These are phyloP conservation scores for Alternaria sp. DNA, from an alignment of 2,329 filamentous ascomycete genomes.

Conservation along the genomic window DNA sequence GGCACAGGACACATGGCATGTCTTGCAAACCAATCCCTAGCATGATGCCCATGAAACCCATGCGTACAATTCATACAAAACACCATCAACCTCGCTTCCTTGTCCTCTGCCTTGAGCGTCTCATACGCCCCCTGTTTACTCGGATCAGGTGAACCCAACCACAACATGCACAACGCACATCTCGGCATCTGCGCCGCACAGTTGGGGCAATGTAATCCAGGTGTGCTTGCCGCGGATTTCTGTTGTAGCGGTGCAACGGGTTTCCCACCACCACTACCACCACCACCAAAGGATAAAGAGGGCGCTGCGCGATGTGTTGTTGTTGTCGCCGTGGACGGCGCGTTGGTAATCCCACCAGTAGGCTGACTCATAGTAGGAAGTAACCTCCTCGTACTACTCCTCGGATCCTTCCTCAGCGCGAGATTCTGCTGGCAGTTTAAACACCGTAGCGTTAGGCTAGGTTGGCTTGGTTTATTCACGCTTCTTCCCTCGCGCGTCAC, in stretches of 20 bases:
- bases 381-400: slow-evolving; percentile 28
- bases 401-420: slow-evolving; percentile 50
- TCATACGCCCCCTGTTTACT: slow-evolving; percentile 52
- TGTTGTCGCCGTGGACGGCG: neutral
- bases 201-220: slow-evolving; percentile 66
- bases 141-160: slow-evolving; percentile 67
- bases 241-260: slow-evolving; percentile 35
- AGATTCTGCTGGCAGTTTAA: slow-evolving; percentile 73
- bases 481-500: slow-evolving; percentile 68
- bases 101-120: slow-evolving; percentile 54
- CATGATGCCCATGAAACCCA: slow-evolving; percentile 70
- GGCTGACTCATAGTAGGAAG: slow-evolving; percentile 25
- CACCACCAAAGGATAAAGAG: neutral
- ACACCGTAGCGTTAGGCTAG: slow-evolving; percentile 78
- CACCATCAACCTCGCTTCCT: slow-evolving; percentile 64
- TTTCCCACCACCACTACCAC: neutral
- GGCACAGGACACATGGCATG: slow-evolving; percentile 64
- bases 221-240: slow-evolving; percentile 31
- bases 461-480: slow-evolving; percentile 68
- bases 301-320: slow-evolving; percentile 1
- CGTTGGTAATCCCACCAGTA: neutral
- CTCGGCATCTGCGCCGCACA: slow-evolving; percentile 70
- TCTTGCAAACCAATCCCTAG: slow-evolving; percentile 67
- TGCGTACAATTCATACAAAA: slow-evolving; percentile 71
- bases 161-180: slow-evolving; percentile 68